phyloP scores from a whole-genome alignment of 768 basidiomycete species.

The Amanita pseudoporphyria region DNA sequence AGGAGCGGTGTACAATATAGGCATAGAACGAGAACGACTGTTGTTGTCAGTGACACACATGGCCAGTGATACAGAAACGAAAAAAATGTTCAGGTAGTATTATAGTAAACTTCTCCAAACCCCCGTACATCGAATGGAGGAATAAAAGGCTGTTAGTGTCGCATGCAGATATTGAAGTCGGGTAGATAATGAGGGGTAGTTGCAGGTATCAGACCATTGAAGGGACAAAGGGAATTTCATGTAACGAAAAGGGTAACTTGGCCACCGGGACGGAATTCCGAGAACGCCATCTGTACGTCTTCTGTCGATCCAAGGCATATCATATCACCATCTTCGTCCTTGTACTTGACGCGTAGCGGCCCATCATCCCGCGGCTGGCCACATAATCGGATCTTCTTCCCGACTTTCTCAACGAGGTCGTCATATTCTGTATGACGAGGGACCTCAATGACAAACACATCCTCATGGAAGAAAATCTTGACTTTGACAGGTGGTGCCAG shows the following conservation, averaged over 20 bases:
- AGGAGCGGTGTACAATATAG: conserved; percentile 8
- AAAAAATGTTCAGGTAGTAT: conserved; percentile 8
- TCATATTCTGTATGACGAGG: conserved; percentile 68
- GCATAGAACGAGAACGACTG: conserved; percentile 1
- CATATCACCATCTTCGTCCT: conserved; percentile 89
- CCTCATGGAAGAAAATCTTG: conserved; percentile 91
- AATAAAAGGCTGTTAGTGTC: not conserved
- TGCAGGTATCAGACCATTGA: conserved; percentile 4
- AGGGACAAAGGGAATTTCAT: conserved; percentile 25
- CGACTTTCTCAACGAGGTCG: conserved; percentile 83
- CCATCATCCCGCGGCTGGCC: conserved; percentile 72
- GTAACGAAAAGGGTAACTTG: conserved; percentile 78
- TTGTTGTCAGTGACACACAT: conserved; percentile 9
- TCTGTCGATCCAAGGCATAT: conserved; percentile 84
- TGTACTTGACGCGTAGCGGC: conserved; percentile 81
- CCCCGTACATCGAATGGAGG: conserved; percentile 2
- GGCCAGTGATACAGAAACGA: conserved; percentile 11
- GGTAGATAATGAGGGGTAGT: conserved; percentile 1
- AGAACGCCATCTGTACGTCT: conserved; percentile 92
- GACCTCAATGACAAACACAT: conserved; percentile 92
- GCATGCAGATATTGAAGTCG: conserved; percentile 5
- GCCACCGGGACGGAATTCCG: conserved; percentile 67
- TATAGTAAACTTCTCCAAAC: not conserved
- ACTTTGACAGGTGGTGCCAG: conserved; percentile 57
- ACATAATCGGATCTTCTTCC: conserved; percentile 87